Conservation (phyloP, 2,329 filamentous ascomycete species). For the Fusarium sp. region DNA sequence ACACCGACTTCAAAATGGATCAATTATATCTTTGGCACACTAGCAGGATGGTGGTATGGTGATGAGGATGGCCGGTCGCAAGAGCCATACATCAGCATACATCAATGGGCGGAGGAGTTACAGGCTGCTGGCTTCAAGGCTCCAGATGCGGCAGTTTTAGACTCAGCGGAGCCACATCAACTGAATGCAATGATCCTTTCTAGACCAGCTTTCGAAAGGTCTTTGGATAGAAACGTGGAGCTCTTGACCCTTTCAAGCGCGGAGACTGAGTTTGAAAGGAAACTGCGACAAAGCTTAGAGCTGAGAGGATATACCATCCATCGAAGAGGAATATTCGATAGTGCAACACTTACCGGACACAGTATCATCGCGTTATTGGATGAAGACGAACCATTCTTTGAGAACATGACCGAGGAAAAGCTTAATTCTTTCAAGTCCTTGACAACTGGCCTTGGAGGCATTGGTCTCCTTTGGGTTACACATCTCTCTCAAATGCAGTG, state of each 20-base stretch:
- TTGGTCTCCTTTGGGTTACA: background rate
- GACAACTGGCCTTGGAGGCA: background rate
- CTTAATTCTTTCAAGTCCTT: background rate
- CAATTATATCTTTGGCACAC: constrained; percentile 5
- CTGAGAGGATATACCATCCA: background rate
- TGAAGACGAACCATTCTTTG: constrained; percentile 3
- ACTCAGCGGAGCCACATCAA: background rate
- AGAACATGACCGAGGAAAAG: background rate
- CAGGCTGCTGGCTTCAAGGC: background rate
- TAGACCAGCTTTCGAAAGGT: background rate
- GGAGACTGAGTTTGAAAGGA: background rate
- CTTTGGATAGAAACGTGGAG: background rate
- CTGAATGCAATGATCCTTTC: constrained; percentile 7
- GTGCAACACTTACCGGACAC: background rate
- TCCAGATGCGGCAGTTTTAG: background rate
- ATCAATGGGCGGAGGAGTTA: background rate
- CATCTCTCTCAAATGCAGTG: background rate
- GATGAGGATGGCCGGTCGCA: background rate
- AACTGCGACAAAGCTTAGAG: background rate
- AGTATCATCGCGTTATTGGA: background rate
- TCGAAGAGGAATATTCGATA: background rate
- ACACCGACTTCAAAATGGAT: background rate
- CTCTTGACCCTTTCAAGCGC: background rate
- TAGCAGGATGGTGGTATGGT: constrained; percentile 14
- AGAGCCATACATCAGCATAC: background rate